Base-by-base conservation (phyloP, 441 rosid species). In the Pelargonium hybrid region DNA sequence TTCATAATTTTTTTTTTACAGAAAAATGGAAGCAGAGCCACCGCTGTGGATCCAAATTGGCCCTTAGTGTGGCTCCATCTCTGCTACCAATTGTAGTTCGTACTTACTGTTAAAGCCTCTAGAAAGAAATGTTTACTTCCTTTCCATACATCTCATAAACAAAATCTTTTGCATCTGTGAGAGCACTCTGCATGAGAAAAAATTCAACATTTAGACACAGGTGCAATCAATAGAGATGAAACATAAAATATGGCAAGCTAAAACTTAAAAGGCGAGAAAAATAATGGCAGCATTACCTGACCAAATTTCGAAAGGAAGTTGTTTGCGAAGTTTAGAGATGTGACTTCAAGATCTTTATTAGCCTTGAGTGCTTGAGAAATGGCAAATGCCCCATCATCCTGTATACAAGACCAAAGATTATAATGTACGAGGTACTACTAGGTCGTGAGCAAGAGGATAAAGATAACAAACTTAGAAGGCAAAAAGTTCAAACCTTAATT, bases 381-480 rank as follows among this genome's bases (percentile, higher is more conserved):
- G 17, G 98, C 86, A 25, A 93, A 93, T 72, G 94, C 98, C 31
- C 97, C 98, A 73, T 93, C 96, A 73, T 93, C 97, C 98, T 93
- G 78, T 52, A 73, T 62, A 31, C 10, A 69, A 37, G 48, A 56
- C 61, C 7, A 37, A 73, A 45, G 7, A 9, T 45, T 6, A 31
- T 69, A 64, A 75, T 47, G 20, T 29, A 18, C 62, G 3, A 7
- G 7, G 65, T 3, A 15, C 34, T 23, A 63, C 47, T 9, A 20
- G 20, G 63, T 59, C 52, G 39, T 10, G 0, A 71, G 20, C 17
- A 20, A 13, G 20, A 11, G 15, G 26, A 21, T 66, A 18, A 10
- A 9, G 62, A 52, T 4, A 6, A 17, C 23, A 23, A 2, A 23
- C 2, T n/a, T n/a, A 4, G 15, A 2, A 47, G 15, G 54, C 15